Base-by-base conservation (phyloP, 1,139 yeast genomes). In the Suhomyces bolitotheri region DNA sequence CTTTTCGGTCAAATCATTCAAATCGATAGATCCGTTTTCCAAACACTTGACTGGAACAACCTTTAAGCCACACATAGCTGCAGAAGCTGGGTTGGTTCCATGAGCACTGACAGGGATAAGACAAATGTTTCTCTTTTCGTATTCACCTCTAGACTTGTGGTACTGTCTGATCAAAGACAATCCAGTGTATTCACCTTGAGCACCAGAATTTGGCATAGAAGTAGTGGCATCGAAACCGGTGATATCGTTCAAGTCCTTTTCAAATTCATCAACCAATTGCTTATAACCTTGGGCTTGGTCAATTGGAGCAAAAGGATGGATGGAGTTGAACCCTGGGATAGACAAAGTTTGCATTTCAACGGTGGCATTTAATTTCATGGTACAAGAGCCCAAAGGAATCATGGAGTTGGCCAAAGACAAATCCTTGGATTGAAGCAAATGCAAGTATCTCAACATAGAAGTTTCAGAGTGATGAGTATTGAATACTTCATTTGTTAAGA, bases 21-120 rank as follows among this genome's bases (percentile, higher is more conserved):
- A 62, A 54, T 92, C 96, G 40, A 92, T 76, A 39, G 95, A 87
- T 41, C 98, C 98, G 54, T 88, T 79, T 12, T 71, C 59, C 40
- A 83, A 70, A 67, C 98, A 92, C 62, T 89, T 88, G 39, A 92
- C 87, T 6, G 97, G 83, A 16, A 92, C 87, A 33, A 92, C 97
- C 63, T 87, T 88, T 61, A 92, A 68, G 27, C 97, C 97, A 53
- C 95, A 83, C 96, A 92, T 92, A 28, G 96, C 89, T 12, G 98
- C 97, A 30, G 96, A 87, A 0, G 98, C 98, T 15, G 98, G 98
- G 58, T 92, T 92, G 22, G 98, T 92, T 41, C 98, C 98, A 56
- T 92, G 98, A 2, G 98, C 98, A 54, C 94, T 82, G 7, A 90
- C 96, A 10, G 98, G 98, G 50, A 92, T 92, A 57, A 92, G 75